Evolutionary conservation across 208 protist genomes (phyloP).

Genomic region (Trypanosoma boissoni): DNA sequence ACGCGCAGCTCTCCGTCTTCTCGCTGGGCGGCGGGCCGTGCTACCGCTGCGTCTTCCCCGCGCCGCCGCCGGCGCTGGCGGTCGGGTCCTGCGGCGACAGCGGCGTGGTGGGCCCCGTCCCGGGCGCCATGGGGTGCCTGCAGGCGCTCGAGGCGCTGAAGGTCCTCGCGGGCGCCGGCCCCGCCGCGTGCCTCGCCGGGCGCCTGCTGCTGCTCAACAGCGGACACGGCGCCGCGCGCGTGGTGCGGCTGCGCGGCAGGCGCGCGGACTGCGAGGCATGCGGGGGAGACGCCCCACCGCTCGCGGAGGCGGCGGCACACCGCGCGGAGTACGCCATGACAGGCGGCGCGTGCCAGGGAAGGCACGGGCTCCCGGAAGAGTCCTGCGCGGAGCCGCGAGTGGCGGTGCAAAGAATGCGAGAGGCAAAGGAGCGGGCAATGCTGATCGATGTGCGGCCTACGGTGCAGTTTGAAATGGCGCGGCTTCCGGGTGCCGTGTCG

Average conservation of each 20-base stretch:
- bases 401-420: not conserved
- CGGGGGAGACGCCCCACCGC: slow-evolving; percentile 17
- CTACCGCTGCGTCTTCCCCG: slow-evolving; percentile 93
- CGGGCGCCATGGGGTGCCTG: slow-evolving; percentile 92
- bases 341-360: slow-evolving; percentile 8
- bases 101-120: slow-evolving; percentile 92
- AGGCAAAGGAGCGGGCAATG: not conserved
- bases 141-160: slow-evolving; percentile 93
- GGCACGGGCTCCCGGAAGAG: slow-evolving; percentile 6
- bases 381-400: not conserved
- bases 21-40: slow-evolving; percentile 72
- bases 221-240: slow-evolving; percentile 49
- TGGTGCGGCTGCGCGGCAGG: slow-evolving; percentile 64
- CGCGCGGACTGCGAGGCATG: slow-evolving; percentile 69
- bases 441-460: slow-evolving; percentile 66
- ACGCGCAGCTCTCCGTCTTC: slow-evolving; percentile 94
- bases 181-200: slow-evolving; percentile 54
- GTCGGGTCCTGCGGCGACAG: slow-evolving; percentile 91
- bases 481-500: slow-evolving; percentile 45
- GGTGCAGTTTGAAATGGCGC: slow-evolving; percentile 84
- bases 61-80: slow-evolving; percentile 68
- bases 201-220: slow-evolving; percentile 90
- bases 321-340: slow-evolving; percentile 58
- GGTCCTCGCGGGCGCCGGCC: slow-evolving; percentile 68
- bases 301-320: slow-evolving; percentile 10